These are phyloP conservation scores for Miscanthus lutarioriparius DNA, from an alignment of 176 grass and related monocot genomes.

Conservation along the genomic window DNA sequence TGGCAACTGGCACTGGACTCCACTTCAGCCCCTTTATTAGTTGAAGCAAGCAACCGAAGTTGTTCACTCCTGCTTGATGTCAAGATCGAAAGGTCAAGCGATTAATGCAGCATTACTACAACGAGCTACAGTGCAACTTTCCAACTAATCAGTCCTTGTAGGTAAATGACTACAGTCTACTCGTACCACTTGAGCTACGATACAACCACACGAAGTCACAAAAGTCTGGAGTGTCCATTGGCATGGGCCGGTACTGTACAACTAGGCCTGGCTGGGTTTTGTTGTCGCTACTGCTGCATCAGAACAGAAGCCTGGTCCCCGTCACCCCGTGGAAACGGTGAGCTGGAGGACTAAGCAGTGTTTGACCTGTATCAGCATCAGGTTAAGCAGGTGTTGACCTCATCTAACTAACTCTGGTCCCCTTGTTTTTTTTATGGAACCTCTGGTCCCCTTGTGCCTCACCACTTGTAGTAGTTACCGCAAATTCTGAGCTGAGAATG, in stretches of 20 bases:
- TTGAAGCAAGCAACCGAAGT: constrained; percentile 12
- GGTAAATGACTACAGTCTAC: not conserved
- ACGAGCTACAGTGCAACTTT: not conserved
- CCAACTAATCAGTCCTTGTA: constrained; percentile 27
- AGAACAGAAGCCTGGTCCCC: constrained; percentile 27
- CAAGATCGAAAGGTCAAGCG: constrained; percentile 15
- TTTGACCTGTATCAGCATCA: constrained; percentile 27
- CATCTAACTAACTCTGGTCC: constrained; percentile 23
- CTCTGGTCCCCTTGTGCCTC: constrained; percentile 24
- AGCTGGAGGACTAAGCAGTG: constrained; percentile 28
- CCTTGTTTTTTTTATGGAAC: not conserved
- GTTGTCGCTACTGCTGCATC: constrained; percentile 3
- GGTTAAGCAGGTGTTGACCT: constrained; percentile 37
- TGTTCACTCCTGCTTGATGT: constrained; percentile 19
- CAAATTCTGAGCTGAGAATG: not conserved
- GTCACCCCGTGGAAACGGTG: constrained; percentile 11
- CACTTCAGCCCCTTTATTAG: not conserved
- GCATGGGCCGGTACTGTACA: not conserved
- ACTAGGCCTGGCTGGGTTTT: constrained; percentile 26
- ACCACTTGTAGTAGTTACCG: not conserved
- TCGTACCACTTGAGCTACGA: constrained; percentile 1
- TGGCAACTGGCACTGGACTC: constrained; percentile 28
- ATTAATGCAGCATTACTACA: constrained; percentile 20
- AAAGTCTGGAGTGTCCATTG: constrained; percentile 1
- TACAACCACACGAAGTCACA: not conserved